Percentiles rank a stretch among this genome's conserved stretches.
These are phyloP conservation scores for Scheffersomyces lignosus DNA, from an alignment of 805 yeast genomes.

Conservation along the genomic window DNA sequence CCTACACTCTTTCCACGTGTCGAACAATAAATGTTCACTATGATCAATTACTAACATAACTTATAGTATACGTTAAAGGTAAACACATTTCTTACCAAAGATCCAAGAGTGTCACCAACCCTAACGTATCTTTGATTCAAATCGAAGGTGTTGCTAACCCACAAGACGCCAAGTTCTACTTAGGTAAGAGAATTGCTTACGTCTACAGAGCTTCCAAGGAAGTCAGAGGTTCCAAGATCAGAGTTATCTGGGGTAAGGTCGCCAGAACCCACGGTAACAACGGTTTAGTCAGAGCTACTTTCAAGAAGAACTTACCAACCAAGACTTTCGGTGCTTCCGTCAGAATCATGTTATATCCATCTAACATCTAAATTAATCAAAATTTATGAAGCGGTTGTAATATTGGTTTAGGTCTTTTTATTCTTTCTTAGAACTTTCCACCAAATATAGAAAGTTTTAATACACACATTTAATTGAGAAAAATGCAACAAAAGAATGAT, in stretches of 20 bases:
- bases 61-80: slow-evolving; percentile 97
- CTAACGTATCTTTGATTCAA: slow-evolving; percentile 94
- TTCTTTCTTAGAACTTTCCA: background rate
- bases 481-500: background rate
- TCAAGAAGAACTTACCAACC: slow-evolving; percentile 98
- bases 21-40: too few species aligned
- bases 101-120: slow-evolving; percentile 97
- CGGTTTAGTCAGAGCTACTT: slow-evolving; percentile 98
- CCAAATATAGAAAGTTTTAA: background rate
- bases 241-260: slow-evolving; percentile 99
- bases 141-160: slow-evolving; percentile 93
- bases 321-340: slow-evolving; percentile 99
- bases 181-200: slow-evolving; percentile 99
- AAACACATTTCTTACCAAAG: slow-evolving; percentile 99
- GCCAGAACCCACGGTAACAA: slow-evolving; percentile 98
- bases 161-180: slow-evolving; percentile 97
- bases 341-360: slow-evolving; percentile 99
- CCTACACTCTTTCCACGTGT: too few species aligned
- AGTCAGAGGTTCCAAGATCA: slow-evolving; percentile 97
- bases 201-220: slow-evolving; percentile 99
- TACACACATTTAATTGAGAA: background rate
- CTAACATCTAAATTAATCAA: slow-evolving; percentile 79
- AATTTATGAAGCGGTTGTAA: background rate
- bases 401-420: background rate
- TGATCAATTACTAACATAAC: slow-evolving; percentile 37